These are phyloP conservation scores for Sporothrix brunneoviolacea DNA, from an alignment of 2,329 filamentous ascomycete species.

Conservation along the genomic window DNA sequence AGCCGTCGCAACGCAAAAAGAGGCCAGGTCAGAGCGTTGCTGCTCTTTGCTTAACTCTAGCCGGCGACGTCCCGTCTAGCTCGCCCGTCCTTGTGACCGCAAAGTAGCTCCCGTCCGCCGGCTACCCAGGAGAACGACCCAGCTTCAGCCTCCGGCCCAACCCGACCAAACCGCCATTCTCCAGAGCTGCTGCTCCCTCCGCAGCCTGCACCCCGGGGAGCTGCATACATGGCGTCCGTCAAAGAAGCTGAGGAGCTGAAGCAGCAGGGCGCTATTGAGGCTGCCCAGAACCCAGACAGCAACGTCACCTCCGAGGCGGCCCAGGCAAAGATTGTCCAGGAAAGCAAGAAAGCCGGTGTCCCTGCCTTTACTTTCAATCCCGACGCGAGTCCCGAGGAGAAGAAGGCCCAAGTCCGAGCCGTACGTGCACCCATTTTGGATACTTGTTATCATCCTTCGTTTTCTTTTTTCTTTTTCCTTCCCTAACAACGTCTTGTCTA, in stretches of 20 bases:
- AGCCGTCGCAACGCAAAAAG: neutral
- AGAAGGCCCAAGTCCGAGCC: slow-evolving; percentile 69
- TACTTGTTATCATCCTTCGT: no score
- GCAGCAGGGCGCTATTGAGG: slow-evolving; percentile 72
- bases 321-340: slow-evolving; percentile 65
- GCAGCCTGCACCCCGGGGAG: neutral
- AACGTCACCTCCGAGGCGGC: slow-evolving; percentile 62
- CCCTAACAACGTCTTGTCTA: slow-evolving; percentile 25
- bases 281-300: slow-evolving; percentile 64
- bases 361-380: slow-evolving; percentile 83
- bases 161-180: neutral
- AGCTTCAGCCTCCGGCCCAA: neutral
- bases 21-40: neutral
- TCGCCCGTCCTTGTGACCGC: neutral
- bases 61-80: neutral
- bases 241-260: slow-evolving; percentile 57
- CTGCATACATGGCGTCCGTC: slow-evolving; percentile 26
- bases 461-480: neutral
- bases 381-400: slow-evolving; percentile 74
- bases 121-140: neutral
- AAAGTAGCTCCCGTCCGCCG: neutral
- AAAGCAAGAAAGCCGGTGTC: slow-evolving; percentile 72
- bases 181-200: neutral
- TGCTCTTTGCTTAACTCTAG: no score
- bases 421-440: slow-evolving; percentile 52